Evolutionary conservation across 2,329 filamentous ascomycete species (phyloP).

Genomic region (Fusarium miscanthi): DNA sequence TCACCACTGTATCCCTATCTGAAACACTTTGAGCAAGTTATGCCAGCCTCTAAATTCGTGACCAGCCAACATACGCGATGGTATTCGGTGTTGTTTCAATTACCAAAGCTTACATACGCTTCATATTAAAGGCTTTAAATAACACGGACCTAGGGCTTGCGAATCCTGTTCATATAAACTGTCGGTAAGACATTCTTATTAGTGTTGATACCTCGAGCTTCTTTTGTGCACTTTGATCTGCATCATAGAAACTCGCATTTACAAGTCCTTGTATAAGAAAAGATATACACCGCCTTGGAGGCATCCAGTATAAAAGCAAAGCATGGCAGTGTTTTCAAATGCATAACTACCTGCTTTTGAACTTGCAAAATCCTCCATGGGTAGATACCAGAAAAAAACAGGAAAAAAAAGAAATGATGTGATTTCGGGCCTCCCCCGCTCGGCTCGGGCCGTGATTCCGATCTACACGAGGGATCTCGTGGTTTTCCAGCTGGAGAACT

Average conservation of each 20-base stretch:
- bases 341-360: not conserved
- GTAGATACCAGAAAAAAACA: not conserved
- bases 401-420: not conserved
- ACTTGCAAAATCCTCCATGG: not conserved
- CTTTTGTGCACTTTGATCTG: not conserved
- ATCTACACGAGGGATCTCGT: slow-evolving; percentile 41
- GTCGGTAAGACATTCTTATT: not conserved
- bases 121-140: too few relatives aligned
- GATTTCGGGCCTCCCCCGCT: slow-evolving; percentile 51
- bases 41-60: slow-evolving; percentile 45
- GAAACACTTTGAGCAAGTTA: slow-evolving; percentile 52
- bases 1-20: slow-evolving; percentile 36
- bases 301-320: not conserved
- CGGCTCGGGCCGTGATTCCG: slow-evolving; percentile 56
- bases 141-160: not conserved
- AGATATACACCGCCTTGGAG: not conserved
- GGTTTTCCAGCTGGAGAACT: not conserved
- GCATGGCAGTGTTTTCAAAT: too few relatives aligned
- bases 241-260: not conserved
- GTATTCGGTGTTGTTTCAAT: not conserved
- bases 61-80: not conserved
- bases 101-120: not conserved
- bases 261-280: not conserved
- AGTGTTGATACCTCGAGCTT: not conserved
- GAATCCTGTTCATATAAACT: not conserved